Evolutionary conservation across 345 rosid species (phyloP), one percentile per base, ranked within the genome.

Genomic region (Nephelium lappaceum): DNA sequence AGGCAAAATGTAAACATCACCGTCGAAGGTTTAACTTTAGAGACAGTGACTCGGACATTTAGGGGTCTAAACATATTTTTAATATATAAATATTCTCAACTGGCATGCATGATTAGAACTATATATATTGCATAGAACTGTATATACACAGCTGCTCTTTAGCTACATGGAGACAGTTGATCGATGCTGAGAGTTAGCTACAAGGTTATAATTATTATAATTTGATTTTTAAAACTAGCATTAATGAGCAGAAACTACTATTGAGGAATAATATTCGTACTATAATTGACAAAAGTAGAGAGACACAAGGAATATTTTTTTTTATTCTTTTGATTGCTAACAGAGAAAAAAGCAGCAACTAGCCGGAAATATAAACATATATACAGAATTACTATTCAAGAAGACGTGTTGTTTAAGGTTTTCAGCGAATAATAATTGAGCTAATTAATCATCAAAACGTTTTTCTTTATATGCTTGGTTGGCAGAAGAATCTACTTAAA

Each of bases 221-320:
- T 57, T 57, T 57, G 3, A 57, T 57, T 57, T 57, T 47, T 47
- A 47, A 47, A 14, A 49, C 6, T 49, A 49, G 5, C 16, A 49
- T 18, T 42, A 8, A 74, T 42, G 57, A 67, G 23, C 55, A 49
- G 55, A 49, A 19, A 31, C 3, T 31, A 21, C 12, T 73, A 23
- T 42, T 61, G 31, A 73, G 77, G 68, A 61, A 73, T 73, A 73
- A 73, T 73, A 73, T 39, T 14, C 25, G 38, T 60, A 73, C 39
- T 23, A 23, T 41, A 43, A 49, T 12, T 15, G 9, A 73, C 67
- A 41, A 41, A 41, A 61, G 57, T 61, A 36, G 62, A 15, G 18
- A 60, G 77, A 41, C 57, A 60, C 19, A 60, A 60, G 23, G 77
- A 60, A 74, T 74, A 74, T 49, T 14, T 24, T 24, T 55, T 73